Evolutionary conservation across 2,329 filamentous ascomycete genomes (phyloP).

Genomic region (Beauveria medogensis): DNA sequence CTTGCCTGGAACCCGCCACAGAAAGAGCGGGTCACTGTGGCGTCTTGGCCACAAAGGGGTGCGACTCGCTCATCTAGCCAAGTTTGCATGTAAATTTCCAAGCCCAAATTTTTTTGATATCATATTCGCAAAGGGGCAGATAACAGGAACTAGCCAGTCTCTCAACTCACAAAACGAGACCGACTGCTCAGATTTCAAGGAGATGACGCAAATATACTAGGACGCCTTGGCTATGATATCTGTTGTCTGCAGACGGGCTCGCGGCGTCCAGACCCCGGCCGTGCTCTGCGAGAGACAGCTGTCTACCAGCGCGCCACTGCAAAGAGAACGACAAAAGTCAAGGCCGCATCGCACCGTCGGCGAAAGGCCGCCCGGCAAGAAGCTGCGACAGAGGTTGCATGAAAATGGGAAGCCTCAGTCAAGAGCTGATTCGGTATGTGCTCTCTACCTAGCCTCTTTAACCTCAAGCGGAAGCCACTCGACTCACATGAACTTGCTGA

Average conservation of each 20-base stretch:
- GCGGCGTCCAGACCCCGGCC: neutral
- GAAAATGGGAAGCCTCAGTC: neutral
- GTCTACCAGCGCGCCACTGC: neutral
- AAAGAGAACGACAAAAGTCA: neutral
- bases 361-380: neutral
- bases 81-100: neutral
- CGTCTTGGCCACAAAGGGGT: neutral
- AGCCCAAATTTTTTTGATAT: neutral
- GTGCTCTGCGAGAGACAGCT: neutral
- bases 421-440: conserved; percentile 20
- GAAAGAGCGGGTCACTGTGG: neutral
- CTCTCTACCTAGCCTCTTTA: neutral
- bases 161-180: neutral
- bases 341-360: neutral
- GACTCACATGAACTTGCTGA: neutral
- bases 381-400: neutral
- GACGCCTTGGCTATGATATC: conserved; percentile 1
- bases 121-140: neutral
- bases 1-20: neutral
- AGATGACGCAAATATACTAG: conserved; percentile 3
- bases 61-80: neutral
- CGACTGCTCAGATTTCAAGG: neutral
- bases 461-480: conserved; percentile 1
- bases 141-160: neutral
- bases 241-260: conserved; percentile 4